Evolutionary conservation across 31 red algal genomes (phyloP), one percentile per base, ranked within the genome.

Genomic region (Odonthalia washingtoniensis): DNA sequence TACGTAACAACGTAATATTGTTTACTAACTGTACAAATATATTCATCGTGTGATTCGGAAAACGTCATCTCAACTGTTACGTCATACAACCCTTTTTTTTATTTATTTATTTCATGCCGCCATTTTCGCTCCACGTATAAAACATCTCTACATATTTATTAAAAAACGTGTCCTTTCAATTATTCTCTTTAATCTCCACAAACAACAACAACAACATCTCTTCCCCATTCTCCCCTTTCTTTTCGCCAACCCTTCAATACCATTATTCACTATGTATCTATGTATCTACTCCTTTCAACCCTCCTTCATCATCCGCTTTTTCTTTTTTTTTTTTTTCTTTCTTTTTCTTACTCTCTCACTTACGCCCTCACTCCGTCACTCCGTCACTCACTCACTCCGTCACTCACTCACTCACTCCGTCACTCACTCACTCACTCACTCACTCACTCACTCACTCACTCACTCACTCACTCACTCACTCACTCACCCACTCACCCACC

Each of bases 371-470:
- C 16, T 24, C 52, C 52, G 14, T 14, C 52, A 24, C 52, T 14
- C 16, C 52, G 24, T 61, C 24, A 61, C 24, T 14, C 14, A 17
- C 16, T 24, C 24, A 14, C 52, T 24, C 24, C 24, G 14, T 61
- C 52, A 61, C 52, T 61, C 52, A 61, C 52, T 61, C 52, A 61
- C 52, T 61, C 52, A 17, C 52, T n/a, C n/a, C n/a, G n/a, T 61
- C n/a, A n/a, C 52, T 61, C 52, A 17, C 52, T 61, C 52, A 61
- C 24, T 61, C 52, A 17, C 52, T 61, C 52, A 24, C 52, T 61
- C 52, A 14, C 52, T 14, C 52, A 17, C 52, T 61, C 52, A 24
- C 52, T 61, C 52, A 14, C 52, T 14, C 52, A 17, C 52, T 14
- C 52, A 17, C 52, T 24, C 16, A 24, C 16, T 17, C 16, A 24